Percentiles rank a stretch among this genome's conserved stretches.
Conservation (phyloP, 805 yeast species). For the Groenewaldozyma tartarivorans region DNA sequence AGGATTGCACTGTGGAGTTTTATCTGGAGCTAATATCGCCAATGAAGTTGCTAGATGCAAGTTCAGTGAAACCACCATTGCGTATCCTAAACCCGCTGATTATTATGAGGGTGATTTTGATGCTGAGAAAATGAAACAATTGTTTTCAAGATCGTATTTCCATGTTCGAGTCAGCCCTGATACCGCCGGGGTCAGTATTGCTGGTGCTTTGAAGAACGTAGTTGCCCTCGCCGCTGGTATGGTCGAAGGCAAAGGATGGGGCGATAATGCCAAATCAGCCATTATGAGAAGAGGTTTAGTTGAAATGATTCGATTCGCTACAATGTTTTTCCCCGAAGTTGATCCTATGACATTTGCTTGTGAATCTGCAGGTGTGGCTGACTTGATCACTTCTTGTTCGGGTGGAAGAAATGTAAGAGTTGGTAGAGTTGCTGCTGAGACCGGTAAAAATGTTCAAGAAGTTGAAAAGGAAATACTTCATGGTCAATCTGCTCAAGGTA, state of each 20-base stretch:
- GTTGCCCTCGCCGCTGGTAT: slow-evolving; percentile 96
- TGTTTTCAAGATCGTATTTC: slow-evolving; percentile 97
- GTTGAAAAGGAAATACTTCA: slow-evolving; percentile 81
- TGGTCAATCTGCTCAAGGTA: slow-evolving; percentile 97
- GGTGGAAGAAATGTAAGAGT: slow-evolving; percentile 97
- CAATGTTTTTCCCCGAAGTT: slow-evolving; percentile 68
- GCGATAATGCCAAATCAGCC: slow-evolving; percentile 97
- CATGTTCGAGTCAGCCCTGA: slow-evolving; percentile 89
- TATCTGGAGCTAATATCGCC: slow-evolving; percentile 95
- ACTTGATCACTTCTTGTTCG: slow-evolving; percentile 91
- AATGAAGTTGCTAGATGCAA: slow-evolving; percentile 92
- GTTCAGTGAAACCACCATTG: slow-evolving; percentile 98
- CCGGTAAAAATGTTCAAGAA: slow-evolving; percentile 66
- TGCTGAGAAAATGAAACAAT: slow-evolving; percentile 56
- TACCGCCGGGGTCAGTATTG: slow-evolving; percentile 91
- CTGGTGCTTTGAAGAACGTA: slow-evolving; percentile 95
- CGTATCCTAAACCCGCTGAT: slow-evolving; percentile 68
- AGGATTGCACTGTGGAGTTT: slow-evolving; percentile 89
- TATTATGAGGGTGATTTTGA: slow-evolving; percentile 67
- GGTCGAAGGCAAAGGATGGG: slow-evolving; percentile 98
- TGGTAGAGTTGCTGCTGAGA: slow-evolving; percentile 74
- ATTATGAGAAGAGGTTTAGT: slow-evolving; percentile 91
- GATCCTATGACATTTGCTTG: slow-evolving; percentile 74
- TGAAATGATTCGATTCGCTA: slow-evolving; percentile 83
- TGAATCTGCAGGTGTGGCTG: slow-evolving; percentile 97